These are phyloP conservation scores for Cystobasidiaceae sp. DNA, from an alignment of 1,284 basidiomycete species.

Conservation along the genomic window DNA sequence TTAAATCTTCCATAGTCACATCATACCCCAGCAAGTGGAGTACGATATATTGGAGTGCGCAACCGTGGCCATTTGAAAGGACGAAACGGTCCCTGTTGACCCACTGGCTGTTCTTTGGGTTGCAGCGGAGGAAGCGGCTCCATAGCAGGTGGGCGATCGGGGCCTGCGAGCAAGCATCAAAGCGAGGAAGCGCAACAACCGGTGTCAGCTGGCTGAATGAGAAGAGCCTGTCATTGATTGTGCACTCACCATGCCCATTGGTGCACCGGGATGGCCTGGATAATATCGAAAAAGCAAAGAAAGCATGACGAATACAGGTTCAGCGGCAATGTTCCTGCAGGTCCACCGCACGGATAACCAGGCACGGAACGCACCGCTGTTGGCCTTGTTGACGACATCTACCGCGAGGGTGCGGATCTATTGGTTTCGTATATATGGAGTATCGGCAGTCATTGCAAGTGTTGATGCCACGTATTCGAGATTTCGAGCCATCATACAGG, in stretches of 20 bases:
- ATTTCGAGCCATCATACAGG: no score
- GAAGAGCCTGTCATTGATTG: no score
- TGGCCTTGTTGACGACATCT: constrained; percentile 31
- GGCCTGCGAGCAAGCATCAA: constrained; percentile 55
- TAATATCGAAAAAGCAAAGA: not conserved
- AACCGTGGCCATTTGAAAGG: constrained; percentile 67
- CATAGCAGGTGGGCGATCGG: constrained; percentile 83
- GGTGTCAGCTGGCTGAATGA: not conserved
- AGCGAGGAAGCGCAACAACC: not conserved
- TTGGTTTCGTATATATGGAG: not conserved
- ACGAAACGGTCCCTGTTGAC: constrained; percentile 86
- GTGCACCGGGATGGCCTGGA: constrained; percentile 54
- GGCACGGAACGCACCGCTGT: not conserved
- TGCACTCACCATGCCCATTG: constrained; percentile 59
- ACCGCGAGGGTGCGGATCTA: constrained; percentile 22
- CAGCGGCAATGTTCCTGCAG: constrained; percentile 26
- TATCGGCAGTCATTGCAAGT: not conserved
- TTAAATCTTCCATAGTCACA: constrained; percentile 75
- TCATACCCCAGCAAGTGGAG: constrained; percentile 80
- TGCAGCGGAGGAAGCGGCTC: constrained; percentile 67
- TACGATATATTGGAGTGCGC: constrained; percentile 63
- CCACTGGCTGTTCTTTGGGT: constrained; percentile 85
- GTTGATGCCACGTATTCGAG: no score
- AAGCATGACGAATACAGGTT: constrained; percentile 8
- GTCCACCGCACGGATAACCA: not conserved